Percentiles rank a stretch among this genome's conserved stretches.
Evolutionary conservation across 495 filamentous ascomycete genomes (phyloP).

Genomic region (Geoglossum glabrum): DNA sequence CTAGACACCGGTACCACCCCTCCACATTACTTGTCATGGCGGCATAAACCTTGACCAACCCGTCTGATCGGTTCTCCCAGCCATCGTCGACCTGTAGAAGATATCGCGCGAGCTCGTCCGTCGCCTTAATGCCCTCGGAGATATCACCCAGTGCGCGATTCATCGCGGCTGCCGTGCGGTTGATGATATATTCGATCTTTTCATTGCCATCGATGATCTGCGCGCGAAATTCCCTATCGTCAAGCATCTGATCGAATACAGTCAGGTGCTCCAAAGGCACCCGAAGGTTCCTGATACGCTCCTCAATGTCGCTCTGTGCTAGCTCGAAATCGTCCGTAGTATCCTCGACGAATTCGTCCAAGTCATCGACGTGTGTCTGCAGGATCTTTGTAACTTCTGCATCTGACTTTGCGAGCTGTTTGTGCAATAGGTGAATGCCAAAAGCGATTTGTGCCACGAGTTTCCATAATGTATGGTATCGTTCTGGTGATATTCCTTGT

Average conservation of each 20-base stretch:
- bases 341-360: slow-evolving; percentile 73
- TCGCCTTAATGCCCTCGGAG: slow-evolving; percentile 53
- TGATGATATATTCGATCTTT: slow-evolving; percentile 75
- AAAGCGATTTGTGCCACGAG: slow-evolving; percentile 84
- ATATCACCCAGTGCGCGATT: slow-evolving; percentile 61
- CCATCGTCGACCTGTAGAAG: slow-evolving; percentile 39
- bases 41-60: slow-evolving; percentile 38
- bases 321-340: slow-evolving; percentile 71
- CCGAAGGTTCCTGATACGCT: slow-evolving; percentile 55
- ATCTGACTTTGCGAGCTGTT: slow-evolving; percentile 72
- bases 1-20: slow-evolving; percentile 61
- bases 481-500: slow-evolving; percentile 1
- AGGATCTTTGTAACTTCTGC: slow-evolving; percentile 73
- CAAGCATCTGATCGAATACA: slow-evolving; percentile 80
- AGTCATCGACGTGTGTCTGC: slow-evolving; percentile 78
- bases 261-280: slow-evolving; percentile 64
- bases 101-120: slow-evolving; percentile 57
- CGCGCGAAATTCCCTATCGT: slow-evolving; percentile 58
- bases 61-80: slow-evolving; percentile 24
- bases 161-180: slow-evolving; percentile 52
- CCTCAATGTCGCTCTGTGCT: slow-evolving; percentile 54
- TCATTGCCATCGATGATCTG: slow-evolving; percentile 74
- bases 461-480: slow-evolving; percentile 72
- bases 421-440: slow-evolving; percentile 73
- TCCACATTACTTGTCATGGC: slow-evolving; percentile 70